Percentiles rank a stretch among this genome's conserved stretches.
These are phyloP conservation scores for Polyporus tsugae DNA, from an alignment of 1,284 basidiomycete species.

Conservation along the genomic window DNA sequence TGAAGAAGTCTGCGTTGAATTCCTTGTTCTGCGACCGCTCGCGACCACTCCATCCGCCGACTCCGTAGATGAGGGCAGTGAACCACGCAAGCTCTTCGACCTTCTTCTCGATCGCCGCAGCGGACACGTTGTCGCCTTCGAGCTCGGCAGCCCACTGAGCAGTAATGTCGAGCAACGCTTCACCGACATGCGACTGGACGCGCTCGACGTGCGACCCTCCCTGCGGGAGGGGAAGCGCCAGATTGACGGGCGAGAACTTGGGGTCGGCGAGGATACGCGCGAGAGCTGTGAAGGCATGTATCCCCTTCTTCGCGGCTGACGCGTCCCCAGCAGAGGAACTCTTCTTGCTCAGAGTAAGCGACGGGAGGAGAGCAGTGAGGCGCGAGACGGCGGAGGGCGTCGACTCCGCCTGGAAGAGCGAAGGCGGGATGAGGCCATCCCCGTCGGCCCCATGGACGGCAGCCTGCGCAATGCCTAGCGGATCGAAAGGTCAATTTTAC, in stretches of 20 bases:
- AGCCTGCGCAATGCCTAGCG: slow-evolving; percentile 46
- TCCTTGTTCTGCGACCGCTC: slow-evolving; percentile 24
- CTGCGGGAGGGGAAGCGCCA: slow-evolving; percentile 18
- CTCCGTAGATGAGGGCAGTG: slow-evolving; percentile 48
- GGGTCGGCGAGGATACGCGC: slow-evolving; percentile 5
- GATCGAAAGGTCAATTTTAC: background rate
- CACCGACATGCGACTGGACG: slow-evolving; percentile 38
- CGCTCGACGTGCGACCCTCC: slow-evolving; percentile 40
- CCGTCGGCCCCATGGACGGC: slow-evolving; percentile 40
- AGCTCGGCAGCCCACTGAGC: slow-evolving; percentile 55
- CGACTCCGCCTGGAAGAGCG: slow-evolving; percentile 36
- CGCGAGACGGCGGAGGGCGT: slow-evolving; percentile 3
- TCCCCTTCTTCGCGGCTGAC: background rate
- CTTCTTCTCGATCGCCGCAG: slow-evolving; percentile 47
- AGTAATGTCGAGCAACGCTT: slow-evolving; percentile 52
- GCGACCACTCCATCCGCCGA: slow-evolving; percentile 44
- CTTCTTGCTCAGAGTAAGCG: background rate
- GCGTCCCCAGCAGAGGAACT: background rate
- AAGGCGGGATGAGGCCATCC: slow-evolving; percentile 36
- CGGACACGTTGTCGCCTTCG: slow-evolving; percentile 38
- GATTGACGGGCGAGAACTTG: background rate
- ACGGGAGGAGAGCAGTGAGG: slow-evolving; percentile 1
- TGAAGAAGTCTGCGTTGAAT: slow-evolving; percentile 51
- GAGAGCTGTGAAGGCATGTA: slow-evolving; percentile 11
- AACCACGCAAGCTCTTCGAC: slow-evolving; percentile 54